Conservation (phyloP, 139 green algal species). For the Ettlia oleoabundans region DNA sequence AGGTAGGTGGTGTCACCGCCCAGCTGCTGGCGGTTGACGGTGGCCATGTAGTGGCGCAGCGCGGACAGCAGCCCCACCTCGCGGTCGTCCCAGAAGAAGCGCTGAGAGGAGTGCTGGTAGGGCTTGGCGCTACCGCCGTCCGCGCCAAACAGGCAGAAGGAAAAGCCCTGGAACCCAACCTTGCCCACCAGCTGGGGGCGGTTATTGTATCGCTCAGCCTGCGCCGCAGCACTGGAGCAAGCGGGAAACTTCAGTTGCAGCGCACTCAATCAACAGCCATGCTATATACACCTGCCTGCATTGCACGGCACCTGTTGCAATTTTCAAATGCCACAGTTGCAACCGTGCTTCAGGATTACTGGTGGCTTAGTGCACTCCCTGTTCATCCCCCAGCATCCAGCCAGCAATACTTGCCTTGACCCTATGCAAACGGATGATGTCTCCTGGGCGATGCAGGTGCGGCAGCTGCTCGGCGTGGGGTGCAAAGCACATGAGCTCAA, state of each 20-base stretch:
- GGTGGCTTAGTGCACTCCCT: background rate
- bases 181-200: slow-evolving; percentile 50
- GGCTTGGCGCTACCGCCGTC: slow-evolving; percentile 13
- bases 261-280: background rate
- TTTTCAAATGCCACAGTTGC: too few relatives aligned
- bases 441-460: slow-evolving; percentile 25
- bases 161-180: slow-evolving; percentile 14
- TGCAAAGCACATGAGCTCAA: slow-evolving; percentile 51
- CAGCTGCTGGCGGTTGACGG: background rate
- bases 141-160: slow-evolving; percentile 45
- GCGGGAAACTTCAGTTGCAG: background rate
- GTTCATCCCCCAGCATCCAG: too few relatives aligned
- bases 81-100: slow-evolving; percentile 29
- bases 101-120: slow-evolving; percentile 42
- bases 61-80: slow-evolving; percentile 26
- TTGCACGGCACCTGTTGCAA: too few relatives aligned
- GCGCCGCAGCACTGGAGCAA: background rate
- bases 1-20: slow-evolving; percentile 36
- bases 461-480: slow-evolving; percentile 26
- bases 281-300: too few relatives aligned
- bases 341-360: too few relatives aligned
- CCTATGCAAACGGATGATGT: slow-evolving; percentile 59
- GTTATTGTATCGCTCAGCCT: slow-evolving; percentile 41
- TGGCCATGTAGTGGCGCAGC: slow-evolving; percentile 31
- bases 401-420: slow-evolving; percentile 25